A percentile compares a stretch with the other conserved stretches of the same genome.
These are phyloP conservation scores for Petunia hybrid DNA, from an alignment of 305 asterid species.

Conservation along the genomic window DNA sequence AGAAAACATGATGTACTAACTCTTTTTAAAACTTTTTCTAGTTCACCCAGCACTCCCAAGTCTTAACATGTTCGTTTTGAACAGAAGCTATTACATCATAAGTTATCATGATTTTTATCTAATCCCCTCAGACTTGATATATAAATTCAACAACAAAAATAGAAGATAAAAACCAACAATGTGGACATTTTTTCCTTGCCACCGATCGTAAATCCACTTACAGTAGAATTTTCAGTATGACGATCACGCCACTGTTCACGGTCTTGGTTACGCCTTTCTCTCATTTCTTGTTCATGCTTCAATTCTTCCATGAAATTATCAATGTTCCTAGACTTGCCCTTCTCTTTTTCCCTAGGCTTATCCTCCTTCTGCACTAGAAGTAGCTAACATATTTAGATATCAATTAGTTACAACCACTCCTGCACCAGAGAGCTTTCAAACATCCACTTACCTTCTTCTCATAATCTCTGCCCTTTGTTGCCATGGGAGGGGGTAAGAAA, in stretches of 20 bases:
- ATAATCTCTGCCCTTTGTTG: constrained; percentile 79
- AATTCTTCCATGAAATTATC: constrained; percentile 98
- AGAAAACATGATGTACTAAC: constrained; percentile 21
- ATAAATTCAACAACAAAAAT: background rate
- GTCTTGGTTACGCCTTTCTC: constrained; percentile 93
- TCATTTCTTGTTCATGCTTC: constrained; percentile 91
- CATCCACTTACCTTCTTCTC: constrained; percentile 75
- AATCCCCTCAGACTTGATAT: constrained; percentile 16
- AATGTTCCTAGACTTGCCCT: constrained; percentile 82
- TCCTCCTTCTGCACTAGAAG: constrained; percentile 72
- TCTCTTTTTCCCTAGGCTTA: constrained; percentile 86
- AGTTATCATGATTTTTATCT: background rate
- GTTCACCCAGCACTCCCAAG: background rate
- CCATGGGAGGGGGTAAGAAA: constrained; percentile 94
- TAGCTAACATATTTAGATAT: constrained; percentile 28
- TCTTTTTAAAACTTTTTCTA: background rate
- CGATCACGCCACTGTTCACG: constrained; percentile 90
- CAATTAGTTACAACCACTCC: background rate
- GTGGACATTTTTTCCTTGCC: constrained; percentile 1
- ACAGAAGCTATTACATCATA: background rate
- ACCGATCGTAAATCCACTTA: constrained; percentile 43
- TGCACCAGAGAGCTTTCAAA: background rate
- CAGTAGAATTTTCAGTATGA: constrained; percentile 66
- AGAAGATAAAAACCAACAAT: background rate
- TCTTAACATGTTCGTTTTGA: background rate